Evolutionary conservation across 345 rosid species (phyloP).

Genomic region (Mallotus nudiflorus): DNA sequence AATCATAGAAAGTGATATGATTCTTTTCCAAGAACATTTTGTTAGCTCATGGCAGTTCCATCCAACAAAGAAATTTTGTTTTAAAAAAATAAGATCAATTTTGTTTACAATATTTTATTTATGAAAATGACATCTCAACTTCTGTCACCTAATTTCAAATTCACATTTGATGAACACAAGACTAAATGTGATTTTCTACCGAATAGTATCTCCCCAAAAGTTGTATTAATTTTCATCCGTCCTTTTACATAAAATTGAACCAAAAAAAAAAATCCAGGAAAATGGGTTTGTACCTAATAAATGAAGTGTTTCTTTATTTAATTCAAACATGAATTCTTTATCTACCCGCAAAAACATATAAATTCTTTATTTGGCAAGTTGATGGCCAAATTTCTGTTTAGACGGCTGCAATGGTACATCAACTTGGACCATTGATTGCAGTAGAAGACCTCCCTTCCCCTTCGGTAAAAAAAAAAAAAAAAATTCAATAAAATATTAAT

Average conservation of each 20-base stretch:
- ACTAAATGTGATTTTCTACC: neutral
- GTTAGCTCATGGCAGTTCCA: no score
- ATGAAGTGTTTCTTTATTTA: no score
- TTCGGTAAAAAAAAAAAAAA: no score
- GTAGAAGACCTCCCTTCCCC: neutral
- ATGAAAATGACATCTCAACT: neutral
- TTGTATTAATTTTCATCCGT: neutral
- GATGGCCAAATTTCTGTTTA: neutral
- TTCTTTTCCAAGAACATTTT: neutral
- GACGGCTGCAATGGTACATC: neutral
- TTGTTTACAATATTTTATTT: no score
- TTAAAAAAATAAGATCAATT: no score
- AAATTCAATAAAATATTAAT: neutral
- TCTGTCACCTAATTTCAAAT: neutral
- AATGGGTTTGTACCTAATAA: no score
- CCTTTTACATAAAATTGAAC: no score
- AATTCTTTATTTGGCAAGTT: neutral
- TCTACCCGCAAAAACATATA: neutral
- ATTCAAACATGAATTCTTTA: no score
- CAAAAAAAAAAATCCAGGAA: no score
- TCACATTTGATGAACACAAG: neutral
- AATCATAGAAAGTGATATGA: neutral
- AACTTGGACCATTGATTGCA: constrained; percentile 1
- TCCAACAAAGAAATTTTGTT: no score
- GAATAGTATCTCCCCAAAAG: neutral